These are phyloP conservation scores for Trypanosoma melophagium DNA, from an alignment of 208 protist genomes.

Conservation along the genomic window DNA sequence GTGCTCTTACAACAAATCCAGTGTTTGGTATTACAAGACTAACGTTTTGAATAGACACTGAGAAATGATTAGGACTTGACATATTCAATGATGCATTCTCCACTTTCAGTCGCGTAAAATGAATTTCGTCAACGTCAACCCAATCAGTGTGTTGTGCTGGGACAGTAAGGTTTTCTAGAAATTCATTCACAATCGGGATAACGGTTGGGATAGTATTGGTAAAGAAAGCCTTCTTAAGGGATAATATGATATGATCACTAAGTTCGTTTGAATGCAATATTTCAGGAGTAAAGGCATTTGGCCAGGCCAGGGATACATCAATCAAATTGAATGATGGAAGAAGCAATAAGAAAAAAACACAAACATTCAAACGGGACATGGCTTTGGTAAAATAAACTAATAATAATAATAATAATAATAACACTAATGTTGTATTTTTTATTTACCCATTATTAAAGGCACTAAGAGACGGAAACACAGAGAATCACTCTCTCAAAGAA, in stretches of 20 bases:
- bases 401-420: background rate
- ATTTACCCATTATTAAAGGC: background rate
- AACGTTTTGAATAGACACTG: slow-evolving; percentile 26
- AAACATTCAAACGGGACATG: background rate
- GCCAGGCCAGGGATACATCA: background rate
- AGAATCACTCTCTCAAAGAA: background rate
- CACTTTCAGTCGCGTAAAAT: slow-evolving; percentile 39
- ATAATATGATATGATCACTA: slow-evolving; percentile 7
- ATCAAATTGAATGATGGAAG: background rate
- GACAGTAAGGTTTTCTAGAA: slow-evolving; percentile 29
- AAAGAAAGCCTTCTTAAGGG: slow-evolving; percentile 10
- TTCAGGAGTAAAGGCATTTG: background rate
- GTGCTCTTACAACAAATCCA: slow-evolving; percentile 41
- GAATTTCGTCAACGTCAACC: slow-evolving; percentile 46
- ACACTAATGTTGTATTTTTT: background rate
- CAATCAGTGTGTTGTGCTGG: slow-evolving; percentile 37
- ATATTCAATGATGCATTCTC: slow-evolving; percentile 20
- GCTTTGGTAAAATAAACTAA: slow-evolving; percentile 1
- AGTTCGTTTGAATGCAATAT: background rate
- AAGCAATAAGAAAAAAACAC: slow-evolving; percentile 2
- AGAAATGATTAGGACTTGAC: slow-evolving; percentile 31
- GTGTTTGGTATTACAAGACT: slow-evolving; percentile 42
- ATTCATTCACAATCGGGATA: slow-evolving; percentile 24
- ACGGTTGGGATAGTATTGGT: slow-evolving; percentile 5
- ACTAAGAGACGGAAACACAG: background rate